Evolutionary conservation across 1,284 basidiomycete genomes (phyloP).

Genomic region (Sanguinoderma infundibulare): DNA sequence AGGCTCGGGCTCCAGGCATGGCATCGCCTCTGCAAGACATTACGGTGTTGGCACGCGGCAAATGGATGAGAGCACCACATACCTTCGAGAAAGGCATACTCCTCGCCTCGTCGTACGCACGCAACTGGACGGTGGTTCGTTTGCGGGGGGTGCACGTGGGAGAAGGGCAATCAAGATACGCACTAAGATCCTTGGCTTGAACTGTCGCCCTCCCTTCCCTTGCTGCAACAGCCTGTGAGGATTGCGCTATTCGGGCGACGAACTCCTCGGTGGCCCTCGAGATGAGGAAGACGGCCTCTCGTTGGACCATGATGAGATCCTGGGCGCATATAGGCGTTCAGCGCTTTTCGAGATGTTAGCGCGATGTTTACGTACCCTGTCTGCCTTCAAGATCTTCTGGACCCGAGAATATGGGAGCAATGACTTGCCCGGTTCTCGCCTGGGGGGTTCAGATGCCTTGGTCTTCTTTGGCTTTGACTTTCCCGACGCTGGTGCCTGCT

Average conservation of each 20-base stretch:
- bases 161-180: slow-evolving; percentile 23
- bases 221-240: slow-evolving; percentile 62
- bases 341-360: neutral
- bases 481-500: neutral
- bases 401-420: slow-evolving; percentile 73
- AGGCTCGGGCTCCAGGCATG: slow-evolving; percentile 46
- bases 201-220: slow-evolving; percentile 69
- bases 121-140: slow-evolving; percentile 44
- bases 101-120: slow-evolving; percentile 67
- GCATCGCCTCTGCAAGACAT: slow-evolving; percentile 53
- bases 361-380: slow-evolving; percentile 54
- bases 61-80: neutral
- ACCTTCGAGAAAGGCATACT: slow-evolving; percentile 77
- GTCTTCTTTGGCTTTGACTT: slow-evolving; percentile 14
- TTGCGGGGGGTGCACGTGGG: neutral
- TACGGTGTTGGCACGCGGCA: no score
- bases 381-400: slow-evolving; percentile 80
- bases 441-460: slow-evolving; percentile 11
- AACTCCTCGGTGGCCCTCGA: slow-evolving; percentile 82
- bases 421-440: slow-evolving; percentile 55
- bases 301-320: slow-evolving; percentile 76
- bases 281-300: slow-evolving; percentile 74
- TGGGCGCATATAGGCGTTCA: slow-evolving; percentile 30
- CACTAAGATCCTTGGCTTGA: slow-evolving; percentile 74
- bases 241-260: slow-evolving; percentile 65